Base-by-base conservation (phyloP, 805 yeast species). In the Candida vartiovaarae region DNA sequence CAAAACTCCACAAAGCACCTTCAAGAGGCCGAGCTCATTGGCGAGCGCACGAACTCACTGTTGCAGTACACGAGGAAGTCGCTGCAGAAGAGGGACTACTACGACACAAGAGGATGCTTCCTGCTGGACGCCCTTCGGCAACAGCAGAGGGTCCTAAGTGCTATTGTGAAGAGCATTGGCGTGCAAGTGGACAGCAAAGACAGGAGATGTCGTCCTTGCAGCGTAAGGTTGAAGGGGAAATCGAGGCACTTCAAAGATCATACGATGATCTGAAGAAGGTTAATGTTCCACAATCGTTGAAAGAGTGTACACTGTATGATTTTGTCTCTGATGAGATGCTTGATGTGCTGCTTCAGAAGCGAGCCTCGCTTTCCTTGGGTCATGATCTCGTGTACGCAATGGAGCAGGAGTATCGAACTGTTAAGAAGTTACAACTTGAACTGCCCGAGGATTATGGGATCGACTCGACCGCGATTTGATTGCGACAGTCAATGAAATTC, bases 1-100 rank as follows among this genome's bases (percentile, higher is more conserved):
- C 49, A 54, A 10, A 76, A 72, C 53, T 79, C 84, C 0, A 68
- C 72, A 37, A 61, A 57, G 43, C 70, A 73, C 24, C 65, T 79
- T 32, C 58, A 68, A 1, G 64, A 67, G 10, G 83, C 82, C 0
- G 78, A 74, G 43, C 62, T 65, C 7, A 54, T 74, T 4, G 78
- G 85, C 41, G 66, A 68, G n/a, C 68, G 66, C 31, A 80, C 83
- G 20, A 73, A 72, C 52, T 50, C 53, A 23, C 55, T 61, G 24
- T 64, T 76, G 7, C 58, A 62, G 1, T 58, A 60, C 8, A 64
- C 72, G 2, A 57, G 62, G 31, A 56, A 54, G n/a, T 57, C 65
- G 10, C 60, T 76, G 7, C 66, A 65, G 31, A 50, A 56, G 25
- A 66, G 74, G 44, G 72, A 75, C 33, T 63, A 66, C 10, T 56